Evolutionary conservation across 163 green algal genomes (phyloP).

Genomic region (Scenedesmus sp.): DNA sequence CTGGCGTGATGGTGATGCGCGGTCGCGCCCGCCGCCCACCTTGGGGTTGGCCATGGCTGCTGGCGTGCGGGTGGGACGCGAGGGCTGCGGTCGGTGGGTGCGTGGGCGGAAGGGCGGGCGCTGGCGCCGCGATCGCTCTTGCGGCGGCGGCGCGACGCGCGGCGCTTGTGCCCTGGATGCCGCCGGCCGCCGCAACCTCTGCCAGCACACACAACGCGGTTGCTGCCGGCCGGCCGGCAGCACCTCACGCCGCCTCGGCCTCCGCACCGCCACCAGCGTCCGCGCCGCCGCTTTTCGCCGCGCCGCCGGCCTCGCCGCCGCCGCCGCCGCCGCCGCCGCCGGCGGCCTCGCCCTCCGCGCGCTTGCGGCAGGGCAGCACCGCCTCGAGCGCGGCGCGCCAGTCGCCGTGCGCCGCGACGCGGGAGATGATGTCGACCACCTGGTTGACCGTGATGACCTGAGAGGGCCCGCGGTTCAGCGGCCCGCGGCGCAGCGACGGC

Average conservation of each 20-base stretch:
- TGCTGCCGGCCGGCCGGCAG: slow-evolving; percentile 4
- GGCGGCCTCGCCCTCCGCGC: neutral
- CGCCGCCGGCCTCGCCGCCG: neutral
- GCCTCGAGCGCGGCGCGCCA: slow-evolving; percentile 49
- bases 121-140: no score
- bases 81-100: no score
- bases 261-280: neutral
- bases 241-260: neutral
- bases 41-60: slow-evolving; percentile 27
- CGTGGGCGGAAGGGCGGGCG: no score
- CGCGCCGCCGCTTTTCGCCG: neutral
- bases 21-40: neutral
- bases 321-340: slow-evolving; percentile 6
- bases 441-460: slow-evolving; percentile 69
- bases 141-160: no score
- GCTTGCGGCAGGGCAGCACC: slow-evolving; percentile 52
- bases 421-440: slow-evolving; percentile 56
- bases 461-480: no score
- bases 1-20: neutral
- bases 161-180: no score
- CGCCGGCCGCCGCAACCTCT: no score
- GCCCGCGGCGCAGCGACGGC: no score
- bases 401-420: slow-evolving; percentile 26
- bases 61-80: no score
- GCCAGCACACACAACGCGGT: neutral